phyloP scores from a whole-genome alignment of 1,284 basidiomycete genomes.

The Cystobasidium slooffiae region DNA sequence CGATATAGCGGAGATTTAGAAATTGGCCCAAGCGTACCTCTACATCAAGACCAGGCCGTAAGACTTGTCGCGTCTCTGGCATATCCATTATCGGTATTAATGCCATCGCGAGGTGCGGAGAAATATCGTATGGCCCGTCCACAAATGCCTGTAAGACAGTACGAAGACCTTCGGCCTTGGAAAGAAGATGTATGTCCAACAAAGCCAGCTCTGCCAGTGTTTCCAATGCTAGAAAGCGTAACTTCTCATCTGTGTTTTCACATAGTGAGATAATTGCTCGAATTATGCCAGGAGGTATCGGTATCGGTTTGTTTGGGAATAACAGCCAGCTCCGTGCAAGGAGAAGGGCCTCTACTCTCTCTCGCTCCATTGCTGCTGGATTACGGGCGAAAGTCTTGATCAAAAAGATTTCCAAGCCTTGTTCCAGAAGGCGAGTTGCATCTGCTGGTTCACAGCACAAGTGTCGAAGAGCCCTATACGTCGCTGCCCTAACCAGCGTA shows the following conservation, averaged over 20 bases:
- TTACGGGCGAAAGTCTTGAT: constrained; percentile 63
- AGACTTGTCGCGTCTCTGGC: constrained; percentile 77
- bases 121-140: constrained; percentile 84
- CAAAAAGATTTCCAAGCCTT: constrained; percentile 82
- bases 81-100: constrained; percentile 85
- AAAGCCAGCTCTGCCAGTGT: constrained; percentile 87
- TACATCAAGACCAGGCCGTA: constrained; percentile 82
- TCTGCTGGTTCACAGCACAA: constrained; percentile 72
- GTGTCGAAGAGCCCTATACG: constrained; percentile 85
- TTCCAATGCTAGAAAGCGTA: constrained; percentile 80
- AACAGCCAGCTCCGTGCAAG: constrained; percentile 21
- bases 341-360: constrained; percentile 29
- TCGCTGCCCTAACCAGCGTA: constrained; percentile 76
- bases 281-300: constrained; percentile 68
- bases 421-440: constrained; percentile 62
- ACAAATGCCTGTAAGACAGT: constrained; percentile 82
- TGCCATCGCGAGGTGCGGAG: constrained; percentile 78
- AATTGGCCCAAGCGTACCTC: constrained; percentile 66
- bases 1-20: constrained; percentile 17
- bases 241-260: constrained; percentile 88
- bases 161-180: constrained; percentile 81
- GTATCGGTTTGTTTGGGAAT: constrained; percentile 56
- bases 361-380: constrained; percentile 22
- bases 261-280: constrained; percentile 89
- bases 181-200: constrained; percentile 76